Evolutionary conservation across 2,329 filamentous ascomycete species (phyloP), one percentile per base, ranked within the genome.

Genomic region (Diaporthe sp.): DNA sequence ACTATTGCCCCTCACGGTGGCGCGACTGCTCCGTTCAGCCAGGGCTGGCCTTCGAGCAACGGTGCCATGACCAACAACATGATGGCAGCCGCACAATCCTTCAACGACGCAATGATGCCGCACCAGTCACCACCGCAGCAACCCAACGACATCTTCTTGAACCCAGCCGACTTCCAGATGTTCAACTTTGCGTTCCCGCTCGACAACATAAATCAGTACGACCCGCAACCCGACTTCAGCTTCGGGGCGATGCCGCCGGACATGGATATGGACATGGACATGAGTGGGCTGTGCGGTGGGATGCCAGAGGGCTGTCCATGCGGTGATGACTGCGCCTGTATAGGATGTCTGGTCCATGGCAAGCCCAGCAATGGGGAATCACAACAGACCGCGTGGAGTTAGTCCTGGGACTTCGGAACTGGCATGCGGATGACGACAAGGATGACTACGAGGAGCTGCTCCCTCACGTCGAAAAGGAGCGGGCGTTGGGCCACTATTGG

Each of bases 241-340:
- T 92, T 92, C 77, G 89, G 92, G 73, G 30, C 45, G 40, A 71
- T 75, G 54, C 45, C 64, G 25, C 54, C 70, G n/a, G 68, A 69
- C 2, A 54, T 76, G 22, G 74, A 76, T 25, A 71, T 76, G n/a
- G 68, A 69, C 2, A 54, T 76, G 22, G 74, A 76, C 30, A 71
- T 76, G 54, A 72, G 67, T 15, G 74, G 74, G 33, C 57, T 76
- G 54, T 76, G 74, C 40, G 74, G 72, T 6, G 74, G 74, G 6
- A 66, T 73, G 45, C 67, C 72, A 4, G 74, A 74, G 13, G 74
- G 72, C 3, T 92, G 90, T 78, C 88, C 87, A 0, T 92, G 90
- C 73, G 89, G 90, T 12, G 89, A 91, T 74, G 89, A 90, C 76
- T 92, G 90, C 74, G 83, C 88, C 75, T 92, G 90, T 77, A 81